Conservation (phyloP, 163 green algal genomes). For the Smithsoniella earleae region DNA sequence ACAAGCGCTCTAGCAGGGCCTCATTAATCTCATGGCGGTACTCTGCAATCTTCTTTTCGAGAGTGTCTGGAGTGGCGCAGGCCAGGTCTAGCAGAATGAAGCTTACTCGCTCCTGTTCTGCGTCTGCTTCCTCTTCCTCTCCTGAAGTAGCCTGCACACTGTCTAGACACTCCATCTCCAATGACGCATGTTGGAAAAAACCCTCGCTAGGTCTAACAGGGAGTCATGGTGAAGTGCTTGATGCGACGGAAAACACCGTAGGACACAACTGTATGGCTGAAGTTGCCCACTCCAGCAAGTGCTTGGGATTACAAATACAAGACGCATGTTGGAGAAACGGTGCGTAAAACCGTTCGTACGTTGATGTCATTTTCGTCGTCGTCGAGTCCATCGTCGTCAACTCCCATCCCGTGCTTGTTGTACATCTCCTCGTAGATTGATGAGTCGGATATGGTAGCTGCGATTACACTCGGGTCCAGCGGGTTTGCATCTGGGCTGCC, state of each 20-base stretch:
- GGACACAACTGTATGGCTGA: background rate
- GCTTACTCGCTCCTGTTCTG: background rate
- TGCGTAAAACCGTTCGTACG: too few relatives aligned
- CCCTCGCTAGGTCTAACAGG: too few relatives aligned
- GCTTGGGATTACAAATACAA: too few relatives aligned
- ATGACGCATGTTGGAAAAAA: background rate
- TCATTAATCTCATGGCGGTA: conserved; percentile 7
- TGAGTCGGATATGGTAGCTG: background rate
- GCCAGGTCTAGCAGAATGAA: conserved; percentile 23
- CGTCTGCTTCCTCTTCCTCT: background rate
- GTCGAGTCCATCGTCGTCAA: background rate
- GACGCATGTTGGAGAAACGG: too few relatives aligned
- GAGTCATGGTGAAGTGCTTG: background rate
- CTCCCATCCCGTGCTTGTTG: conserved; percentile 14
- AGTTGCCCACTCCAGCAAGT: background rate
- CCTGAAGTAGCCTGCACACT: background rate
- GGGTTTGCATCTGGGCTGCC: background rate
- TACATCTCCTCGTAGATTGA: conserved; percentile 24
- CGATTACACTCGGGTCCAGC: conserved; percentile 17
- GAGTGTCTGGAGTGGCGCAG: conserved; percentile 1
- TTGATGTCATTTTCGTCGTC: too few relatives aligned
- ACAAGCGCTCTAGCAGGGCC: background rate
- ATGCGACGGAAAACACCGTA: background rate
- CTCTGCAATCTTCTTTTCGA: background rate
- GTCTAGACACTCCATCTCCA: background rate